phyloP scores from a whole-genome alignment of 371 early-diverging fungal species.

The Lichtheimia hyalospora region DNA sequence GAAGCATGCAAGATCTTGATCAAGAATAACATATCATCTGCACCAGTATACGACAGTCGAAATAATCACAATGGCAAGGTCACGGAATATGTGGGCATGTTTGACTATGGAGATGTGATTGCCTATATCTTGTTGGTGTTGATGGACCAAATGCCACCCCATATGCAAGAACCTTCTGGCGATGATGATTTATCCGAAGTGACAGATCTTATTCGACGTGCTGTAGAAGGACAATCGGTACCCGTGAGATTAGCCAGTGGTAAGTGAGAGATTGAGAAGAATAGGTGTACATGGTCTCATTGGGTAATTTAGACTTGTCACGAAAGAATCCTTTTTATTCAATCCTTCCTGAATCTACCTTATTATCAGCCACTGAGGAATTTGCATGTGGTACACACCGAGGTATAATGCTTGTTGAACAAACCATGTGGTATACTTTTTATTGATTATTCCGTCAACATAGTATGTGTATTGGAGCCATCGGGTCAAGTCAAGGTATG shows the following conservation, averaged over 20 bases:
- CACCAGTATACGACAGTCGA: constrained; percentile 71
- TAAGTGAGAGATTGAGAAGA: constrained; percentile 6
- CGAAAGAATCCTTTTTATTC: constrained; percentile 84
- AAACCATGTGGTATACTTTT: no score
- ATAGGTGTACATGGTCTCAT: background rate
- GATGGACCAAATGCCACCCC: constrained; percentile 16
- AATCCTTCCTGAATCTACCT: constrained; percentile 72
- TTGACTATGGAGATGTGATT: constrained; percentile 81
- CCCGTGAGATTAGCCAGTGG: constrained; percentile 68
- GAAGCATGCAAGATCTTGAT: constrained; percentile 47
- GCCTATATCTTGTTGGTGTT: constrained; percentile 44
- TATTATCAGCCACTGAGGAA: constrained; percentile 70
- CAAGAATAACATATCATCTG: constrained; percentile 60
- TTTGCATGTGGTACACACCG: constrained; percentile 81
- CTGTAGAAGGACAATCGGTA: constrained; percentile 55
- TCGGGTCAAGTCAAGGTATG: constrained; percentile 43
- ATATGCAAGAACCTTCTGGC: constrained; percentile 16
- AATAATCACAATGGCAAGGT: constrained; percentile 1
- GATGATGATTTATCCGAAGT: constrained; percentile 50
- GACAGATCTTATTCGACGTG: constrained; percentile 58
- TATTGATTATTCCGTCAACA: background rate
- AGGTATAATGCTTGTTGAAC: constrained; percentile 39
- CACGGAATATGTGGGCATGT: constrained; percentile 74
- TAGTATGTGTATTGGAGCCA: constrained; percentile 64
- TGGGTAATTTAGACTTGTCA: constrained; percentile 61